These are phyloP conservation scores for Gryganskiella cystojenkinii DNA, from an alignment of 192 early-diverging fungal species.

Conservation along the genomic window DNA sequence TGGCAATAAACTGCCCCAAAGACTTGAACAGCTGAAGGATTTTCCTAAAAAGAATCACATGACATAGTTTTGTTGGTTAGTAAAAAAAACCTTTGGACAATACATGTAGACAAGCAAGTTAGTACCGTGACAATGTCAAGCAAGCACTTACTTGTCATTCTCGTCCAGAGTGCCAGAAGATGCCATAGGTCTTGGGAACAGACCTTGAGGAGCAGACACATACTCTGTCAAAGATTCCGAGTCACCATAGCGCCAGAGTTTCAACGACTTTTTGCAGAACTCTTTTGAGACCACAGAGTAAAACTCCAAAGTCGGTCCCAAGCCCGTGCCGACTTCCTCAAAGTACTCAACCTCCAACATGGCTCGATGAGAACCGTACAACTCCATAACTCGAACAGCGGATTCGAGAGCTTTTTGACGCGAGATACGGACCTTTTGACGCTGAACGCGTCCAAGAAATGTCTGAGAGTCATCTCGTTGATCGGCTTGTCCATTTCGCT, in stretches of 20 bases:
- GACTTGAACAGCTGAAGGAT: conserved; percentile 73
- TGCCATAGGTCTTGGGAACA: conserved; percentile 64
- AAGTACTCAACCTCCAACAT: conserved; percentile 94
- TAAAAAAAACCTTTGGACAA: background rate
- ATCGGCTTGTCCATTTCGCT: conserved; percentile 53
- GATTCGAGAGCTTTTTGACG: conserved; percentile 82
- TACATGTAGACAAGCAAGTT: too few species aligned
- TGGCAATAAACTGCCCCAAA: conserved; percentile 89
- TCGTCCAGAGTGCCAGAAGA: conserved; percentile 26
- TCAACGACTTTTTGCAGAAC: conserved; percentile 66
- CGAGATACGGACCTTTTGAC: conserved; percentile 91
- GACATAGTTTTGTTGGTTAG: background rate
- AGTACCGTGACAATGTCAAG: too few species aligned
- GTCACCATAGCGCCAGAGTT: conserved; percentile 77
- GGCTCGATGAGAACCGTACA: conserved; percentile 75
- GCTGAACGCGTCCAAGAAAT: conserved; percentile 76
- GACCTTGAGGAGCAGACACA: conserved; percentile 58
- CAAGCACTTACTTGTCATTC: conserved; percentile 63
- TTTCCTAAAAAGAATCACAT: conserved; percentile 45
- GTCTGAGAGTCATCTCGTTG: conserved; percentile 55
- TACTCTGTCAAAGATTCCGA: conserved; percentile 34
- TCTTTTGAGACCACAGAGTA: conserved; percentile 84
- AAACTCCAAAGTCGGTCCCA: conserved; percentile 78
- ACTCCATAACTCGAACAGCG: conserved; percentile 87
- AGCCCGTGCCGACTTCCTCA: conserved; percentile 92